Evolutionary conservation across 192 early-diverging fungal genomes (phyloP), one percentile per base, ranked within the genome.

Genomic region (Backusella luteola): DNA sequence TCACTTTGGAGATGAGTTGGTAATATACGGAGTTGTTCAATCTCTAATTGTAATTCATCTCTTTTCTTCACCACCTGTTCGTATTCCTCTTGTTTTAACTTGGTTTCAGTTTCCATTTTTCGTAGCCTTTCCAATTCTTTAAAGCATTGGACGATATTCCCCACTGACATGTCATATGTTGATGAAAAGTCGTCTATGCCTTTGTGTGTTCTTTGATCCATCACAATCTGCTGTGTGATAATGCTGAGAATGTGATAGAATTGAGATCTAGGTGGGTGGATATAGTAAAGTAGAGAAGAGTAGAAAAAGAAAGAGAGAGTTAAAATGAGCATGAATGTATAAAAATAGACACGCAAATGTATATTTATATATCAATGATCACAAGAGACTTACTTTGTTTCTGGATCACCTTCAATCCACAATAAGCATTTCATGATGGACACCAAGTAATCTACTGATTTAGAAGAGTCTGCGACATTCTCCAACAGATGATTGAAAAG

Each of bases 191-290:
- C 87, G 29, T 91, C 89, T 0, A 71, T 56, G 15, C 74, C 69
- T 0, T 75, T 79, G n/a, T 79, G 74, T 0, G 82, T 83, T 39
- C 88, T 86, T n/a, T 91, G 85, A 74, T 95, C 94, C 80, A 93
- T 86, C 15, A 95, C 94, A 15, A 94, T 86, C 66, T 95, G 91
- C 5, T 91, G 88, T 19, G 92, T 86, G 14, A 93, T 85, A n/a
- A 89, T 86, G 76, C 91, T 90, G 39, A 95, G 88, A 17, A 94
- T 84, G 74, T 93, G 92, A 74, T 90, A 90, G 76, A 93, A 95
- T 26, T 91, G 86, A 3, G 88, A 87, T 76, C 90, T 92, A 77
- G 38, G 15, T 29, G 53, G 66, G 34, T 59, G 29, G 8, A 67
- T 3, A 5, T 9, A 63, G n/a, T 26, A 26, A 63, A 12, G 23